Base-by-base conservation (phyloP, 148 eudicot genomes). In the Pharnaceum exiguum region DNA sequence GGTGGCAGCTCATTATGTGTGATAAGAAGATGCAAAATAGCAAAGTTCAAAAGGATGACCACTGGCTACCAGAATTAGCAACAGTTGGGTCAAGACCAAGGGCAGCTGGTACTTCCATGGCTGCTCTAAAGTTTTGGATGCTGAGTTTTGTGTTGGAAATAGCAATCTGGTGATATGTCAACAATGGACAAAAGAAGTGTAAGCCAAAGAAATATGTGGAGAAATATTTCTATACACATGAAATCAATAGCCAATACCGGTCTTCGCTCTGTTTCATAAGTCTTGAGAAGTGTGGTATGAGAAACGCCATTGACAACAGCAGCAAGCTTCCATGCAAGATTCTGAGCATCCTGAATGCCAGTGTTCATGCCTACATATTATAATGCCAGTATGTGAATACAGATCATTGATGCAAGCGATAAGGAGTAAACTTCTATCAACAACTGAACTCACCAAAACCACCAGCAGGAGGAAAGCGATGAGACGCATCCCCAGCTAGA, bases 381-480 rank as follows among this genome's bases (percentile, higher is more conserved):
- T 45, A 18, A 51, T 36, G 49, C 40, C 21, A 11, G n/a, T 38
- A 47, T 30, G 32, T 51, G 45, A 45, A 42, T 37, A 21, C 54
- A 52, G 19, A 33, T 24, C 26, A 61, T 19, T 37, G 49, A 9
- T n/a, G 35, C 36, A 30, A 38, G 42, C 28, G 33, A 46, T 27
- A 36, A 44, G 10, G 49, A 48, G 5, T 3, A 17, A 5, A 36
- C 12, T 21, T 48, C 19, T 46, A 7, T 24, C 21, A 17, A 31
- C 23, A 59, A 55, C 26, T 18, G 25, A 33, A 36, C 77, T 50
- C 78, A 93, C 99, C 99, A 61, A 93, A 93, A 63, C 96, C 99
- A 70, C 99, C 99, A 57, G 95, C 95, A 13, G 99, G 99, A 60
- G 99, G 99, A 69, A 93, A 93, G 29, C 96, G 89, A 71, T 93